Conservation (phyloP, 345 rosid species). For the Litchi chinensis region DNA sequence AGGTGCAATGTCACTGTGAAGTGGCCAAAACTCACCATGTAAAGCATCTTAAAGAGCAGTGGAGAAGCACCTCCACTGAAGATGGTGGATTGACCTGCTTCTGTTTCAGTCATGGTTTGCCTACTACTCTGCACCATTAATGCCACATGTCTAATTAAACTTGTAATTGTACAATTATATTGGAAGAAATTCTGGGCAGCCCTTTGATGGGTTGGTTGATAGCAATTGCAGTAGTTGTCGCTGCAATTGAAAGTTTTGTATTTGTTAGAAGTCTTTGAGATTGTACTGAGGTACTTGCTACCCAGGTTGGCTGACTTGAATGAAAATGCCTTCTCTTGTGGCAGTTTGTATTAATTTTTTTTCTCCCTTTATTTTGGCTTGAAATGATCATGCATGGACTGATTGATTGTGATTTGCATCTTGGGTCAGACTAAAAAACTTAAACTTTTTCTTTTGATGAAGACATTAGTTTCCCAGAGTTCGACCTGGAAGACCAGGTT, state of each 20-base stretch:
- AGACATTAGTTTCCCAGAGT: too few relatives aligned
- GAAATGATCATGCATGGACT: too few relatives aligned
- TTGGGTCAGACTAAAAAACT: too few relatives aligned
- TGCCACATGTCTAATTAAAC: constrained; percentile 5
- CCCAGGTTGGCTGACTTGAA: constrained; percentile 33
- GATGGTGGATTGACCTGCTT: constrained; percentile 36
- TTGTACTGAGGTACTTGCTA: constrained; percentile 15
- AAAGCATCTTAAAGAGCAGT: constrained; percentile 6
- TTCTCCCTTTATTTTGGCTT: too few relatives aligned
- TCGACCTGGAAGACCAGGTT: too few relatives aligned
- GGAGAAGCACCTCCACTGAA: constrained; percentile 6
- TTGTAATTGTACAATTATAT: constrained; percentile 28
- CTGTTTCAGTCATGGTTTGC: constrained; percentile 41
- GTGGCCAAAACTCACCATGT: constrained; percentile 9
- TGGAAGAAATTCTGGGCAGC: constrained; percentile 8
- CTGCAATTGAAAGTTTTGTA: constrained; percentile 12
- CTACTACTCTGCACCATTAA: constrained; percentile 17
- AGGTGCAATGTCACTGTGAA: constrained; percentile 29
- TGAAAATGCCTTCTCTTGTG: constrained; percentile 29
- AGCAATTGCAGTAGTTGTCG: background rate
- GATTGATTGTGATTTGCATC: too few relatives aligned
- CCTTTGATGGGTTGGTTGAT: background rate
- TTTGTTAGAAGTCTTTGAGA: background rate
- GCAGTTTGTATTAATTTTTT: constrained; percentile 6
- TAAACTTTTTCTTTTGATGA: too few relatives aligned